Base-by-base conservation (phyloP, 345 rosid genomes). In the Hypericum androsaemum region DNA sequence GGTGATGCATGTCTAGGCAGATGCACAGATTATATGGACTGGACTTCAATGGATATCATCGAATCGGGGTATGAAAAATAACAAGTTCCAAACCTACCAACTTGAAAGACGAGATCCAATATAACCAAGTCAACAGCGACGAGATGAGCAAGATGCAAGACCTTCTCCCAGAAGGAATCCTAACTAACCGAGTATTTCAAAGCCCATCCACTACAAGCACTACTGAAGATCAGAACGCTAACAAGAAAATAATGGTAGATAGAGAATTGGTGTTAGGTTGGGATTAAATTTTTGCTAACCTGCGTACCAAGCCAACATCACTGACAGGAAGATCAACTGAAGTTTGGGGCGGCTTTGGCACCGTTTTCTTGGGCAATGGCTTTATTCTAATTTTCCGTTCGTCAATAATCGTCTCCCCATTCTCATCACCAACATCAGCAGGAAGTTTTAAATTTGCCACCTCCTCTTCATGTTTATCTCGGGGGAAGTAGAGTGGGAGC, bases 311-410 rank as follows among this genome's bases (percentile, higher is more conserved):
- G 64, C 90, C 81, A 54, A 83, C 86, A 74, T 83, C 84, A 67
- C 75, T 78, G 52, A 65, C 61, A 51, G 98, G 81, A 64, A 77
- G 76, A 47, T 81, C 86, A 15, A 53, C 77, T 39, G 79, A 78
- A 55, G 77, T 68, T 70, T 67, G 80, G 54, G 83, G 71, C 64
- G 82, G 79, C 62, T 65, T 83, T 46, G 76, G 46, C 38, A 48
- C 41, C 47, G 67, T 58, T 75, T 87, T 87, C 68, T 88, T 81
- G 39, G 98, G 98, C 68, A 92, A 71, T 7, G 95, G 81, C 71
- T 80, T 77, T 80, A 92, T 92, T 78, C 97, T 78, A 63, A 92
- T 92, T 66, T 85, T 85, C 59, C 98, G 97, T 70, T 92, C 98
- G 68, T 85, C 95, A 59, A 85, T 81, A 58, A 75, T 75, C 9